Evolutionary conservation across 2,329 filamentous ascomycete genomes (phyloP).

Genomic region (Coniochaeta sp.): DNA sequence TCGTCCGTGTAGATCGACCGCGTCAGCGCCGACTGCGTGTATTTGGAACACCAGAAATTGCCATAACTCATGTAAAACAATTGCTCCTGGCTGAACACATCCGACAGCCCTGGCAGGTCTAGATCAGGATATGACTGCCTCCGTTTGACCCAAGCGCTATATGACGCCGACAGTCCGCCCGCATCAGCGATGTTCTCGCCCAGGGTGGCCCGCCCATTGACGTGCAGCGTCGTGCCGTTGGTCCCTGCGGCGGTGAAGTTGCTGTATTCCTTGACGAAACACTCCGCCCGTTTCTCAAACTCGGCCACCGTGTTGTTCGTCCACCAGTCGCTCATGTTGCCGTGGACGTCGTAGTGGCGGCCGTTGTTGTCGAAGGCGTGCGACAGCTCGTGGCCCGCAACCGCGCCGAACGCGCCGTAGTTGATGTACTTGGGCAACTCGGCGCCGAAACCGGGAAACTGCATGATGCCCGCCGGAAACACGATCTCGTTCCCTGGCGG

Average conservation of each 20-base stretch:
- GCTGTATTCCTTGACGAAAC: conserved; percentile 61
- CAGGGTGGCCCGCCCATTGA: conserved; percentile 56
- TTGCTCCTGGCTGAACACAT: conserved; percentile 57
- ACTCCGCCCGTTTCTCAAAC: conserved; percentile 52
- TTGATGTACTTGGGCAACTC: conserved; percentile 56
- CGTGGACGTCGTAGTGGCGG: conserved; percentile 55
- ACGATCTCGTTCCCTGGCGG: conserved; percentile 59
- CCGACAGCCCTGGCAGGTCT: conserved; percentile 48
- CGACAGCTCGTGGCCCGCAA: conserved; percentile 62
- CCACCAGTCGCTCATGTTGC: conserved; percentile 62
- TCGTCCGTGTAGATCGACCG: conserved; percentile 53
- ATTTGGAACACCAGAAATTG: conserved; percentile 62
- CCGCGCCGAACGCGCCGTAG: conserved; percentile 62
- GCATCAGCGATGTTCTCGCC: conserved; percentile 68
- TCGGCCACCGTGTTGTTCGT: conserved; percentile 47
- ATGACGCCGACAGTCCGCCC: conserved; percentile 56
- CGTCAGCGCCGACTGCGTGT: conserved; percentile 48
- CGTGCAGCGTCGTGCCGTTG: conserved; percentile 47
- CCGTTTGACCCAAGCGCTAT: conserved; percentile 56
- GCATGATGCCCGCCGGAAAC: conserved; percentile 63
- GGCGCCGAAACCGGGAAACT: conserved; percentile 58
- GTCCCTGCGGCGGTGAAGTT: conserved; percentile 51
- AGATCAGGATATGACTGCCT: conserved; percentile 41
- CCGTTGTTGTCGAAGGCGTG: conserved; percentile 64
- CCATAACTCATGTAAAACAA: conserved; percentile 61